A percentile compares a stretch with the other conserved stretches of the same genome.
Conservation (phyloP, 208 protist species). For the Crithidia sp. region DNA sequence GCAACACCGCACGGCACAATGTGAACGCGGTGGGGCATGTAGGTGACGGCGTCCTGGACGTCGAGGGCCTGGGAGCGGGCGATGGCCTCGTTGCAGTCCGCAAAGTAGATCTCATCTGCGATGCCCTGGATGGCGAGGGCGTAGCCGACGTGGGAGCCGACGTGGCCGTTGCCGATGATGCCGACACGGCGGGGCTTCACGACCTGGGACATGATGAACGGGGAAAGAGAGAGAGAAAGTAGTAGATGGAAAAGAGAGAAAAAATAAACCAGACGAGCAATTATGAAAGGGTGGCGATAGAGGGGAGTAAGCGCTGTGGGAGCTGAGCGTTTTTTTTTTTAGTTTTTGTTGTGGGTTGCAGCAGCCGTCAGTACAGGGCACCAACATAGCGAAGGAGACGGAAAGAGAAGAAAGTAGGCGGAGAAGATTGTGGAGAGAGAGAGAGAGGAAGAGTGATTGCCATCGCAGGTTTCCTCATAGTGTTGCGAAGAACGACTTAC, state of each 20-base stretch:
- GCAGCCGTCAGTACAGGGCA: too few relatives aligned
- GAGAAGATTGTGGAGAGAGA: not conserved
- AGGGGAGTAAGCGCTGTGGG: not conserved
- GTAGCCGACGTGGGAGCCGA: constrained; percentile 54
- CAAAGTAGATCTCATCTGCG: constrained; percentile 44
- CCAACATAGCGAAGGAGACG: not conserved
- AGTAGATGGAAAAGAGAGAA: constrained; percentile 2
- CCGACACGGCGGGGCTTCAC: constrained; percentile 43
- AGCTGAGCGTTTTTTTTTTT: constrained; percentile 2
- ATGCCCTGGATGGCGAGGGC: constrained; percentile 45
- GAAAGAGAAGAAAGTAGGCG: not conserved
- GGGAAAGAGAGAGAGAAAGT: not conserved
- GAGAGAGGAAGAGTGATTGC: not conserved
- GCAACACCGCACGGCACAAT: constrained; percentile 26
- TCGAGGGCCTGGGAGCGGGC: constrained; percentile 45
- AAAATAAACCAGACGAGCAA: constrained; percentile 4
- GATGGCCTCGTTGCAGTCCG: constrained; percentile 40
- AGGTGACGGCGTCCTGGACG: constrained; percentile 47
- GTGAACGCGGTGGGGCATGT: constrained; percentile 46
- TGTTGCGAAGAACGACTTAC: not conserved
- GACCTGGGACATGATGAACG: constrained; percentile 9
- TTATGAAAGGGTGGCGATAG: not conserved
- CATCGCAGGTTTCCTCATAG: not conserved
- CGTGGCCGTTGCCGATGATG: constrained; percentile 51
- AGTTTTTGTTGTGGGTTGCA: not conserved